Base-by-base conservation (phyloP, 192 early-diverging fungal genomes). In the Podila horticola region DNA sequence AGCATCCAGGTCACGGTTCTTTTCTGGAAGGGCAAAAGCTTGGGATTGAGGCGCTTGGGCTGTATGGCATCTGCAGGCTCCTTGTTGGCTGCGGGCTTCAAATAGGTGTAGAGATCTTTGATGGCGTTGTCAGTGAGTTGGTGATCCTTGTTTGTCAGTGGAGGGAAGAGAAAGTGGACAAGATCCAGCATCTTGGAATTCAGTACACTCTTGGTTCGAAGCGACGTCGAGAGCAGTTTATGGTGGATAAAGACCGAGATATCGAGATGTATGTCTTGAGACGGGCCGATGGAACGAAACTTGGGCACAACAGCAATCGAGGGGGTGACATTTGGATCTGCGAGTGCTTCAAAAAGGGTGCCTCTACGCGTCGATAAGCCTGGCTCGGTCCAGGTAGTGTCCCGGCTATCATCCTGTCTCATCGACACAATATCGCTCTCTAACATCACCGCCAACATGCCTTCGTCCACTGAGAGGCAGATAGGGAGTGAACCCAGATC, bases 1-100 rank as follows among this genome's bases (percentile, higher is more conserved):
- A 75, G 62, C 55, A 66, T 69, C 74, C 74, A 75, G 0, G 74
- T 50, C 5, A 75, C 74, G 3, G 74, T 69, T 31, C 66, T 59
- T 48, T 29, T 28, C 58, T 75, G 74, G 66, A 75, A 75, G 3
- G 67, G 67, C 0, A 75, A 61, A 5, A 75, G 49, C 33, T 69
- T 59, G 1, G 74, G 67, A 5, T 29, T n/a, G 4, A 75, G 41
- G 3, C 15, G 10, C 48, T 29, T 26, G 30, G 66, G 74, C 7
- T 75, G 74, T 19, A 75, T 64, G 5, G 52, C 45, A 11, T 19
- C 19, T 24, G 74, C 61, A 17, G 74, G n/a, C 19, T 64, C 66
- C 15, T 22, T 8, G 3, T 58, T 58, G 10, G 58, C 36, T 6
- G 66, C 49, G 1, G 74, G 67, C 19, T 31, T 68, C 1, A 75